Percentiles rank a stretch among this genome's conserved stretches.
phyloP scores from a whole-genome alignment of 1,284 basidiomycete species.

The Coniferiporia sulphurascens region DNA sequence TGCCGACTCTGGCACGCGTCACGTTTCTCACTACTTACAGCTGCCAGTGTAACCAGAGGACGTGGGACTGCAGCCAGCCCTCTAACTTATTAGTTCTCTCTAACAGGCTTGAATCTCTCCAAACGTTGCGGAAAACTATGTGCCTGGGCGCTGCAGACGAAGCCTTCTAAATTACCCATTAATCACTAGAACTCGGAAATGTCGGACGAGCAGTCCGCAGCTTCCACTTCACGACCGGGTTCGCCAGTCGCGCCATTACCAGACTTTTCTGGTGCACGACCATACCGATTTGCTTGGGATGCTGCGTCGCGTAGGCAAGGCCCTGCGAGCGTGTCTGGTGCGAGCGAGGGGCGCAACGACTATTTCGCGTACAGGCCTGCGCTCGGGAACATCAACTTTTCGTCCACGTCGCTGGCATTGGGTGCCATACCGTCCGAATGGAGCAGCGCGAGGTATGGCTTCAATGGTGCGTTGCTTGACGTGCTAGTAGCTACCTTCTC shows the following conservation, averaged over 20 bases:
- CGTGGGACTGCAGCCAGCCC: not conserved
- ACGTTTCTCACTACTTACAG: no score
- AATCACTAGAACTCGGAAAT: constrained; percentile 21
- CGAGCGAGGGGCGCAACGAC: constrained; percentile 55
- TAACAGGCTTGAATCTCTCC: not conserved
- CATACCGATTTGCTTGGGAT: constrained; percentile 69
- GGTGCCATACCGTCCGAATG: constrained; percentile 56
- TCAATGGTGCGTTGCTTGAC: constrained; percentile 53
- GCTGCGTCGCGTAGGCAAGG: constrained; percentile 45
- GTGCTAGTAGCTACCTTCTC: not conserved
- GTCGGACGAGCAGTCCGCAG: constrained; percentile 36
- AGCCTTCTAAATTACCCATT: not conserved
- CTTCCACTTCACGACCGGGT: constrained; percentile 38
- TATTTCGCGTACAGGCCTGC: constrained; percentile 42
- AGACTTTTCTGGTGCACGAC: constrained; percentile 39
- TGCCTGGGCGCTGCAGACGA: not conserved
- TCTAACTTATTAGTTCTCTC: not conserved
- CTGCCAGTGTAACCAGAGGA: no score
- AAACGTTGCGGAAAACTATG: not conserved
- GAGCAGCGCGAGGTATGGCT: constrained; percentile 74
- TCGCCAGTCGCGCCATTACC: constrained; percentile 44
- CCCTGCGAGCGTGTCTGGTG: constrained; percentile 58
- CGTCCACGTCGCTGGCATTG: constrained; percentile 36
- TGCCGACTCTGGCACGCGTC: not conserved
- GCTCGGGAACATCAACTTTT: constrained; percentile 39